Evolutionary conservation across 169 alveolate species (phyloP).

Genomic region (Cryptosporidium andersoni): DNA sequence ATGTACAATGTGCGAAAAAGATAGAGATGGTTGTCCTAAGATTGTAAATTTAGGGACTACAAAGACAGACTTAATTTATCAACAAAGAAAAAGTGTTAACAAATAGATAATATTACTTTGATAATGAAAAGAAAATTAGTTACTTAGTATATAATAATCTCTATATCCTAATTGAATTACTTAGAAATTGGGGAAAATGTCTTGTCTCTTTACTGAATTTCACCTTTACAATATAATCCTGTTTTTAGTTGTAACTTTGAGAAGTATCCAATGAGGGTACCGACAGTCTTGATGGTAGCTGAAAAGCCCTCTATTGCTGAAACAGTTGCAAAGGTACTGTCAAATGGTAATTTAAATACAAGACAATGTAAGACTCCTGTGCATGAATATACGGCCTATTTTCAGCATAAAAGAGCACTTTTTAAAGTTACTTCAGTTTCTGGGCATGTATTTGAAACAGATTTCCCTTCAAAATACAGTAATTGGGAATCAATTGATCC

Average conservation of each 20-base stretch:
- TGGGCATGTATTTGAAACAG: constrained; percentile 96
- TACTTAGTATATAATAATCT: no score
- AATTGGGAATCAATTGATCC: constrained; percentile 95
- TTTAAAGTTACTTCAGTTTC: constrained; percentile 88
- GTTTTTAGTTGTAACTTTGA: no score
- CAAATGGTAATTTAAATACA: constrained; percentile 78
- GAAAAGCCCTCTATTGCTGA: constrained; percentile 99
- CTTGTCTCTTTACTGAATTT: no score
- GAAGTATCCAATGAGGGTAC: constrained; percentile 2
- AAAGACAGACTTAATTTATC: constrained; percentile 96
- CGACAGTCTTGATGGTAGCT: constrained; percentile 96
- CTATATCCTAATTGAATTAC: no score
- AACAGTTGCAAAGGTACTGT: constrained; percentile 92
- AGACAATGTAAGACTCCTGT: constrained; percentile 83
- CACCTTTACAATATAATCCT: no score
- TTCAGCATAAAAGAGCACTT: constrained; percentile 81
- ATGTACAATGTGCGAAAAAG: constrained; percentile 97
- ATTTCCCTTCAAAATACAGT: constrained; percentile 91
- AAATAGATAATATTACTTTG: constrained; percentile 3
- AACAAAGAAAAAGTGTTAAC: constrained; percentile 80
- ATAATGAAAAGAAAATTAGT: not conserved
- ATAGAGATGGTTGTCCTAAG: constrained; percentile 99
- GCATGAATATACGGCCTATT: constrained; percentile 85
- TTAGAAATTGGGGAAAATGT: no score
- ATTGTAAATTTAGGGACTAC: constrained; percentile 97